A percentile compares a stretch with the other conserved stretches of the same genome.
Evolutionary conservation across 73 alveolate species (phyloP).

Genomic region (Symbiodinium pilosum): DNA sequence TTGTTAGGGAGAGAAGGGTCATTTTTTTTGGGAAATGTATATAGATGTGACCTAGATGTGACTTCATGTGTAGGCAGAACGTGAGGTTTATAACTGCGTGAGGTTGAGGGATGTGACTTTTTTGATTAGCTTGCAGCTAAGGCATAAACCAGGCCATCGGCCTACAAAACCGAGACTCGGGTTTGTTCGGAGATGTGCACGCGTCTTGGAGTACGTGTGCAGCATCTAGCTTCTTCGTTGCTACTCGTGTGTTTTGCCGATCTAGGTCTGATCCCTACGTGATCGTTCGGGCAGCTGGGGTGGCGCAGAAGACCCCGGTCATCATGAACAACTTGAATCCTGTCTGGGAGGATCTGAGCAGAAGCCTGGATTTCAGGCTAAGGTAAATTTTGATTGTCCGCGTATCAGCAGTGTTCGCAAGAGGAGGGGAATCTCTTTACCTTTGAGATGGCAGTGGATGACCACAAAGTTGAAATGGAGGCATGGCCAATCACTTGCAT

Average conservation of each 20-base stretch:
- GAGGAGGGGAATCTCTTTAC: constrained; percentile 60
- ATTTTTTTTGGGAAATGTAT: neutral
- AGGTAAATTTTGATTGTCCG: too few species aligned
- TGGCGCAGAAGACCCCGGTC: constrained; percentile 67
- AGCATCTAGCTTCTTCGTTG: neutral
- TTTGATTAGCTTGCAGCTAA: too few species aligned
- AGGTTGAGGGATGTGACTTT: too few species aligned
- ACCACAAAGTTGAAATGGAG: constrained; percentile 65
- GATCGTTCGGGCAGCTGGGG: constrained; percentile 53
- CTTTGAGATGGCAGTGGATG: constrained; percentile 43
- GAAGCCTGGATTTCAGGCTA: neutral
- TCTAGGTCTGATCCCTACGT: constrained; percentile 82
- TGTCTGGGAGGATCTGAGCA: constrained; percentile 31
- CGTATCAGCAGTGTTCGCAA: neutral
- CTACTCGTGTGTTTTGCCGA: neutral
- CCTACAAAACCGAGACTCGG: constrained; percentile 54
- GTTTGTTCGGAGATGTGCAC: constrained; percentile 84
- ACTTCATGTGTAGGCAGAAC: too few species aligned
- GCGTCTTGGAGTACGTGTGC: neutral
- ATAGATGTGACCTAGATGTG: too few species aligned
- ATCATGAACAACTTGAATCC: constrained; percentile 71
- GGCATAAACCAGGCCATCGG: constrained; percentile 46
- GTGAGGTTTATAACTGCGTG: too few species aligned
- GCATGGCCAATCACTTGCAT: neutral
- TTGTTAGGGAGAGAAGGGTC: neutral